Percentiles rank a stretch among this genome's conserved stretches.
phyloP scores from a whole-genome alignment of 768 basidiomycete species.

The Boletus tomentosulus region DNA sequence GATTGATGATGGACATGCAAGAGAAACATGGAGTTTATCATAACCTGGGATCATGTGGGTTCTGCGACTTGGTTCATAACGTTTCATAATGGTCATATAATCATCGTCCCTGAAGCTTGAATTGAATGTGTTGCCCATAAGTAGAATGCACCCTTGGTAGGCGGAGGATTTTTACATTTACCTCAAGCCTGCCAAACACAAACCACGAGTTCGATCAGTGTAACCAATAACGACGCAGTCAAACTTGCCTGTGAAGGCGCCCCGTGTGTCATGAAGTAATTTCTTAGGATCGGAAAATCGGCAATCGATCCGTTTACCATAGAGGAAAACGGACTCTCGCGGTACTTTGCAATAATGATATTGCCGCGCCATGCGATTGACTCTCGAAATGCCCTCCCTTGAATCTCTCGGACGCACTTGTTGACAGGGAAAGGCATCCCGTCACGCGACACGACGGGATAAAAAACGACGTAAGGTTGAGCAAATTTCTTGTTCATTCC shows the following conservation, averaged over 20 bases:
- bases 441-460: constrained; percentile 70
- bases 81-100: constrained; percentile 27
- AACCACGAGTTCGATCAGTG: constrained; percentile 19
- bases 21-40: constrained; percentile 21
- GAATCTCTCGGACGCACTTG: constrained; percentile 70
- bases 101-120: constrained; percentile 15
- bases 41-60: neutral
- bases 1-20: constrained; percentile 20
- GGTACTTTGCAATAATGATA: constrained; percentile 71
- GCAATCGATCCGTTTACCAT: constrained; percentile 79
- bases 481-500: constrained; percentile 77
- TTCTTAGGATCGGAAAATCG: constrained; percentile 78
- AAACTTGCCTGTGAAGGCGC: constrained; percentile 42
- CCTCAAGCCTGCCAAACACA: constrained; percentile 26
- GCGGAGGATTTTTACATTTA: constrained; percentile 12
- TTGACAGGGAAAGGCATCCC: constrained; percentile 82
- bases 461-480: constrained; percentile 79
- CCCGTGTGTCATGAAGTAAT: constrained; percentile 68
- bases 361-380: constrained; percentile 75
- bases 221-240: constrained; percentile 14
- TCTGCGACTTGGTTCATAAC: constrained; percentile 9
- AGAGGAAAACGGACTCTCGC: constrained; percentile 39
- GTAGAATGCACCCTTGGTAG: neutral
- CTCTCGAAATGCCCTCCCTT: constrained; percentile 58
- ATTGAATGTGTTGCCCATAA: neutral